These are phyloP conservation scores for Triticum aestivum DNA, from an alignment of 176 grass and related monocot genomes.

Conservation along the genomic window DNA sequence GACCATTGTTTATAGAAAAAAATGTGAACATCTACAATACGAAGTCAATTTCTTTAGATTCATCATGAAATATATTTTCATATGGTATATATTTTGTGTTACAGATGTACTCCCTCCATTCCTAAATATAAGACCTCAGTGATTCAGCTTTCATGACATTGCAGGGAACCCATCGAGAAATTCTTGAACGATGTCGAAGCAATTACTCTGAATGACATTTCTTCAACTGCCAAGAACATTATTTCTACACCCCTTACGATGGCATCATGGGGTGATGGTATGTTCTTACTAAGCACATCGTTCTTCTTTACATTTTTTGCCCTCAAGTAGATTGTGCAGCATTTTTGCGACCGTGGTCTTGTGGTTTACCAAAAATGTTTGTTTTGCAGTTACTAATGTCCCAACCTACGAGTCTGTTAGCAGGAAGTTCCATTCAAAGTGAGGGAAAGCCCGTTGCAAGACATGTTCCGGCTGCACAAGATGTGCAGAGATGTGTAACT, in stretches of 20 bases:
- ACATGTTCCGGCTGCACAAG: conserved; percentile 20
- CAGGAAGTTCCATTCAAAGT: conserved; percentile 43
- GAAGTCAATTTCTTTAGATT: too few relatives aligned
- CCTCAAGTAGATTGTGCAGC: neutral
- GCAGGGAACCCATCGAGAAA: conserved; percentile 70
- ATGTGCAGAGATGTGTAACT: neutral
- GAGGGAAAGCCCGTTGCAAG: neutral
- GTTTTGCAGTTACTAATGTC: conserved; percentile 56
- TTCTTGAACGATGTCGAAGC: conserved; percentile 65
- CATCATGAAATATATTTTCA: too few relatives aligned
- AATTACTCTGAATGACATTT: conserved; percentile 63
- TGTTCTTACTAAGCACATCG: conserved; percentile 9
- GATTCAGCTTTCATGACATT: conserved; percentile 7
- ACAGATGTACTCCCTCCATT: too few relatives aligned
- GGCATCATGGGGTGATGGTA: conserved; percentile 77
- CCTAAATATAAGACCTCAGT: neutral
- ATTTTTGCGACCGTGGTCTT: neutral
- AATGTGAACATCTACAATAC: too few relatives aligned
- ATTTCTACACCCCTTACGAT: conserved; percentile 76
- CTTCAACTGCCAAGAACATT: conserved; percentile 48
- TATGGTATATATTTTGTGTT: too few relatives aligned
- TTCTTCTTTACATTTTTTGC: neutral
- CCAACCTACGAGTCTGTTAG: conserved; percentile 69
- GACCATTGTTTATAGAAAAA: too few relatives aligned
- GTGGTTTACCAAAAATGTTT: conserved; percentile 1